Conservation (phyloP, 345 rosid genomes). For the Alliaria petiolata region DNA sequence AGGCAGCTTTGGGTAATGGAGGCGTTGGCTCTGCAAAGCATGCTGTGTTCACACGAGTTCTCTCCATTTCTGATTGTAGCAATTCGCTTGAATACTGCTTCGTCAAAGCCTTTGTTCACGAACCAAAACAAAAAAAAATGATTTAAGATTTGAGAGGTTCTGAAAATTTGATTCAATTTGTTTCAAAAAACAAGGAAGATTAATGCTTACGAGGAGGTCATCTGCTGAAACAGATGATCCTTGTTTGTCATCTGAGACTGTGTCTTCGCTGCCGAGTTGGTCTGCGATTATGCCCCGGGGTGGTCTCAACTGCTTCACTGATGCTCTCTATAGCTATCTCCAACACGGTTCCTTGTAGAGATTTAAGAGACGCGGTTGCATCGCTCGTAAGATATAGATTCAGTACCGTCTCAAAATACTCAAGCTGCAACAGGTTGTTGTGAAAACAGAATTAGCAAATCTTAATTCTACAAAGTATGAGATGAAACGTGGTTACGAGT, state of each 20-base stretch:
- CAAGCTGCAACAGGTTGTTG: conserved; percentile 68
- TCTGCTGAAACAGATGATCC: conserved; percentile 81
- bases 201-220: conserved; percentile 84
- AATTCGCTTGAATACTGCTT: conserved; percentile 80
- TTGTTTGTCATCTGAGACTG: conserved; percentile 75
- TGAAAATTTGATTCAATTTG: not conserved
- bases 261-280: conserved; percentile 95
- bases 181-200: not conserved
- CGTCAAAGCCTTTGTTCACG: conserved; percentile 63
- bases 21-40: conserved; percentile 74
- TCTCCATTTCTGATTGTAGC: conserved; percentile 81
- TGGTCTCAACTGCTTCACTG: conserved; percentile 61
- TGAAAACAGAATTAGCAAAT: not conserved
- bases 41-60: conserved; percentile 87
- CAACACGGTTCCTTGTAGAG: conserved; percentile 77
- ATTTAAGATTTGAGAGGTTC: not conserved
- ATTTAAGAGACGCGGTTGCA: conserved; percentile 76
- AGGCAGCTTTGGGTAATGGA: conserved; percentile 57
- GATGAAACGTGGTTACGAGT: too few relatives aligned
- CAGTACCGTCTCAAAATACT: conserved; percentile 84
- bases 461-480: not conserved
- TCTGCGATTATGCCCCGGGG: conserved; percentile 64
- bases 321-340: conserved; percentile 84
- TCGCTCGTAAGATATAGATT: conserved; percentile 72
- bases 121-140: not conserved